Base-by-base conservation (phyloP, 2,329 filamentous ascomycete genomes). In the Aschersonia sp. region DNA sequence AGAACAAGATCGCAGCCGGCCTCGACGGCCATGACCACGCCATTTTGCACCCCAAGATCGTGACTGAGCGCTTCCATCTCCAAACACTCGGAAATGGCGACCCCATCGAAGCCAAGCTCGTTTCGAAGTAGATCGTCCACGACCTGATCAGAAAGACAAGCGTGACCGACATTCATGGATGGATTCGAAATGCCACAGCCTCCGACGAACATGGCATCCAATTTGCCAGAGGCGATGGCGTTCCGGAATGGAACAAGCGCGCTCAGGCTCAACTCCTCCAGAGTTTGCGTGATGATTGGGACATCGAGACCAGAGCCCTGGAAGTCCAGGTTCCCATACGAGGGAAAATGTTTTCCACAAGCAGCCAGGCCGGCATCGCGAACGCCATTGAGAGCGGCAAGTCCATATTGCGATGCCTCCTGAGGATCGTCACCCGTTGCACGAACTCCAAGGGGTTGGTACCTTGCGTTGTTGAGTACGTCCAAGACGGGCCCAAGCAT, bases 51-150 rank as follows among this genome's bases (percentile, higher is more conserved):
- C n/a, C 90, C 90, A 45, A 97, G 92, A 57, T 96, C 94, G 59
- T 94, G 87, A 53, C 87, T 92, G 7, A 97, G 75, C 0, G 89
- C 88, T 59, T 96, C 89, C 90, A 97, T 97, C 62, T 96, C 90
- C 6, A 97, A 68, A 55, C 90, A 97, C 60, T 97, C 90, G 0
- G 89, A 96, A 45, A 97, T 87, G 30, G 92, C 88, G 2, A 97
- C 89, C 1, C 90, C 90, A 45, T 87, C 78, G 57, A 97, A 97
- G 2, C 85, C 84, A 30, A 97, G 75, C 54, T 96, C 88, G 50
- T 84, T 83, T n/a, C 90, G 78, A 4, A 97, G 70, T 29, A 96
- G 68, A 50, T 92, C 87, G 58, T 95, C 86, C 4, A 97, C 88
- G 1, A 97, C 87, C 62, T 95, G 87, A 55, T 96, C 85, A 0